A percentile compares a stretch with the other conserved stretches of the same genome.
Evolutionary conservation across 306 rosid species (phyloP).

Genomic region (Prunus dulcis): DNA sequence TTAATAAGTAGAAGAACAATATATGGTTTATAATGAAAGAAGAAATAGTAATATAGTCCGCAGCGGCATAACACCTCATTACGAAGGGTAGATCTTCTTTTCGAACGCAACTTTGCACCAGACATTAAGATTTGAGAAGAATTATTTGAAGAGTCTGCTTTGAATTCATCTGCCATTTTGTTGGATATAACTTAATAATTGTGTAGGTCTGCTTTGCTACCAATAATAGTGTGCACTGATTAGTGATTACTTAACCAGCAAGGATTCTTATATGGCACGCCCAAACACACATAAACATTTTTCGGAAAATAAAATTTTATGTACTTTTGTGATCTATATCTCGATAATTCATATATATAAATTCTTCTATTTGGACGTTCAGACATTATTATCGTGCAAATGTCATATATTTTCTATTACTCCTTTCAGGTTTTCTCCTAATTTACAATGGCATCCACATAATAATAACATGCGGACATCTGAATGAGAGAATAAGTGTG

Average conservation of each 20-base stretch:
- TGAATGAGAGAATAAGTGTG: too few species aligned
- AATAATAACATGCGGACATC: too few species aligned
- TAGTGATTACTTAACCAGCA: neutral
- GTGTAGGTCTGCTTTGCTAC: neutral
- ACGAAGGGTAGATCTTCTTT: neutral
- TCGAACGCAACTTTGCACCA: constrained; percentile 21
- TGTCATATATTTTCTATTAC: too few species aligned
- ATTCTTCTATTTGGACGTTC: too few species aligned
- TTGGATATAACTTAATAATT: neutral
- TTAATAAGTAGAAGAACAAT: too few species aligned
- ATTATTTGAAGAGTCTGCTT: neutral
- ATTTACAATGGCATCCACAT: too few species aligned
- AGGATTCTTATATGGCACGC: neutral
- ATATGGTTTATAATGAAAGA: neutral
- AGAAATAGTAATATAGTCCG: neutral
- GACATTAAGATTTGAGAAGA: neutral
- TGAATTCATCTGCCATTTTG: neutral
- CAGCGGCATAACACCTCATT: neutral
- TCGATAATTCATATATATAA: too few species aligned
- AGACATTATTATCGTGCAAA: too few species aligned
- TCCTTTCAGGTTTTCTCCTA: too few species aligned
- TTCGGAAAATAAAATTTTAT: too few species aligned
- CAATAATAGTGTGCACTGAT: neutral
- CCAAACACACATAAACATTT: too few species aligned
- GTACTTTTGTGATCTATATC: too few species aligned